Conservation (phyloP, 352 stramenopile species). For the Blastocystis sp. region DNA sequence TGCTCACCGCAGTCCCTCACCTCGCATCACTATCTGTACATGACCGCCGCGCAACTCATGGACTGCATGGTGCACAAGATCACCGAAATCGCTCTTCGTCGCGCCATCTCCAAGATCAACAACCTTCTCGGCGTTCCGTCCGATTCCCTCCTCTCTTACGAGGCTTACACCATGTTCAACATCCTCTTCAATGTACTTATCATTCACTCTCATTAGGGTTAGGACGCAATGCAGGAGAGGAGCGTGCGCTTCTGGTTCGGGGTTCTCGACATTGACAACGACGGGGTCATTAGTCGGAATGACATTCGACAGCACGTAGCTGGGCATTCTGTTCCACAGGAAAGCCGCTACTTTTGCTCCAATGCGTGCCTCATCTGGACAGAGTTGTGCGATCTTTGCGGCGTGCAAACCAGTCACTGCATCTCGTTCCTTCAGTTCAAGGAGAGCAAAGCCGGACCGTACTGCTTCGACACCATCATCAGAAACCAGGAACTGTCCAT, state of each 20-base stretch:
- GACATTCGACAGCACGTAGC: constrained; percentile 10
- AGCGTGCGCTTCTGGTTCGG: constrained; percentile 45
- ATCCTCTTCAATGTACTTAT: constrained; percentile 41
- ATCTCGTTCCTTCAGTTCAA: neutral
- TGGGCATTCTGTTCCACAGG: neutral
- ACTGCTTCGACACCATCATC: constrained; percentile 27
- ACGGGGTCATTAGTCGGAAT: neutral
- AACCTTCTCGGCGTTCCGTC: neutral
- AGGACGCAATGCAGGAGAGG: constrained; percentile 47
- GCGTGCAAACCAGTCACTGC: neutral
- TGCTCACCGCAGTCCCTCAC: neutral
- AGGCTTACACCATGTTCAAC: constrained; percentile 66
- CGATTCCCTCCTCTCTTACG: constrained; percentile 1
- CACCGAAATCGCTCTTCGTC: neutral
- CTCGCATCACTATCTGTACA: neutral
- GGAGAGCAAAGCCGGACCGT: neutral
- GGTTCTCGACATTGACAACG: constrained; percentile 35
- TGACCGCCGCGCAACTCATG: neutral
- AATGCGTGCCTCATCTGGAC: constrained; percentile 2
- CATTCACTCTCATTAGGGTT: neutral
- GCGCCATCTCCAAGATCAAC: neutral
- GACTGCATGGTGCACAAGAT: constrained; percentile 26
- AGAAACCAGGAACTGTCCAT: neutral
- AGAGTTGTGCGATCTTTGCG: constrained; percentile 43
- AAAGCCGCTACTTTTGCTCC: too few species aligned